Evolutionary conservation across 139 green algal species (phyloP), one percentile per base, ranked within the genome.

Genomic region (Trebouxia sp.): DNA sequence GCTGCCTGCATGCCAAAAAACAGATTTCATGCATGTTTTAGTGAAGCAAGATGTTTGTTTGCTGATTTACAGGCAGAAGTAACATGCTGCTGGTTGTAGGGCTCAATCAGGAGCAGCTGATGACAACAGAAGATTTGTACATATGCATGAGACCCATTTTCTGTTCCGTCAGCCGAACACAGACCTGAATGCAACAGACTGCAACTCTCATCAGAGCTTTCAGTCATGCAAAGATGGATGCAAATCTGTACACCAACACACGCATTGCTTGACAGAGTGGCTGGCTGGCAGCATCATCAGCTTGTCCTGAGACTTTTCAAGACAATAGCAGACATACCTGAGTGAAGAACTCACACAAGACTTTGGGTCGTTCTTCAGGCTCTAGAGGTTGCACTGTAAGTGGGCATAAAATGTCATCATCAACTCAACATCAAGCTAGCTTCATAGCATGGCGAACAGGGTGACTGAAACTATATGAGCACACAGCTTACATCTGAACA

Each of bases 281-380:
- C 9, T 62, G 41, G 30, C 6, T 14, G 10, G 47, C 69, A 30
- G 8, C 30, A 47, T n/a, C 10, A 11, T 8, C 47, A 9, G 12
- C 30, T 35, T 22, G 47, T 3, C 12, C 12, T 17, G 26, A 37
- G 10, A 24, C 32, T 28, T 37, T 51, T 15, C 17, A 10, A 48
- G 3, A 76, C 10, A 15, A 17, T 39, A 30, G 11, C 8, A 65
- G 5, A 28, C 26, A 24, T 50, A 82, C 78, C 78, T 82, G 78
- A 6, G 62, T 55, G 30, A 82, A 28, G n/a, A 82, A 65, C 7
- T 82, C 78, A 55, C 78, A 77, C 10, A 77, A 48, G 1, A 82
- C 58, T 30, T 82, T 82, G 9, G 37, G 55, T 28, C 56, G 77
- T 11, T 82, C 78, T 22, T 72, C 43, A 6, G 28, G 17, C n/a